Conservation (phyloP, 2,329 filamentous ascomycete species). For the Sarocladium kiliense region DNA sequence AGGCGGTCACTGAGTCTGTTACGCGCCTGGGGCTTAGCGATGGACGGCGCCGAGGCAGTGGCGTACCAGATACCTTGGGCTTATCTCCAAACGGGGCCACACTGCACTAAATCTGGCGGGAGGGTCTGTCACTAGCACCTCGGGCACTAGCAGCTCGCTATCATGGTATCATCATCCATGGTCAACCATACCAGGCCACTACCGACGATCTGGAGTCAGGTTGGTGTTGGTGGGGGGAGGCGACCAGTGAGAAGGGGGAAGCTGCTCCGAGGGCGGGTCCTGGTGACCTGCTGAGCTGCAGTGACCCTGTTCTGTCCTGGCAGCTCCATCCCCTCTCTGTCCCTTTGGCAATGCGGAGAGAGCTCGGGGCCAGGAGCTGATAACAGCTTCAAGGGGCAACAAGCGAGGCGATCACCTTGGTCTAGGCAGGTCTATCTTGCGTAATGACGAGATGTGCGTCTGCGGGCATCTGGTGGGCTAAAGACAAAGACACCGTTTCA, state of each 20-base stretch:
- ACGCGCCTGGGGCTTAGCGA: neutral
- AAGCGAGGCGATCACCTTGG: neutral
- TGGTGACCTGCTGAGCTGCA: neutral
- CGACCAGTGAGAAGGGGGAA: neutral
- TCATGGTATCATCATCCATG: slow-evolving; percentile 1
- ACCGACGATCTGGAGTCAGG: slow-evolving; percentile 1
- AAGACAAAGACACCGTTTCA: neutral
- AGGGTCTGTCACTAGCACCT: neutral
- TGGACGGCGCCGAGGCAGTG: neutral
- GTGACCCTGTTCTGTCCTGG: neutral
- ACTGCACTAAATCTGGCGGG: neutral
- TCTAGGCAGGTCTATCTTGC: neutral
- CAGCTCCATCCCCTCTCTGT: too few relatives aligned
- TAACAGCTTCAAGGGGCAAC: neutral
- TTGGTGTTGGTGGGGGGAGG: neutral
- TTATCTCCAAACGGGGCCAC: neutral
- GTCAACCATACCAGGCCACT: neutral
- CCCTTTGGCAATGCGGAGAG: neutral
- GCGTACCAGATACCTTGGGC: neutral
- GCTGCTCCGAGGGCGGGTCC: neutral
- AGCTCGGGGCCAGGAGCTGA: neutral
- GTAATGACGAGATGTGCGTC: neutral
- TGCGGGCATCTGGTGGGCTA: neutral
- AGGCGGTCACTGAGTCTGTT: neutral
- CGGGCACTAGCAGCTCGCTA: neutral